Conservation (phyloP, 2,329 filamentous ascomycete genomes). For the Alternaria solani region DNA sequence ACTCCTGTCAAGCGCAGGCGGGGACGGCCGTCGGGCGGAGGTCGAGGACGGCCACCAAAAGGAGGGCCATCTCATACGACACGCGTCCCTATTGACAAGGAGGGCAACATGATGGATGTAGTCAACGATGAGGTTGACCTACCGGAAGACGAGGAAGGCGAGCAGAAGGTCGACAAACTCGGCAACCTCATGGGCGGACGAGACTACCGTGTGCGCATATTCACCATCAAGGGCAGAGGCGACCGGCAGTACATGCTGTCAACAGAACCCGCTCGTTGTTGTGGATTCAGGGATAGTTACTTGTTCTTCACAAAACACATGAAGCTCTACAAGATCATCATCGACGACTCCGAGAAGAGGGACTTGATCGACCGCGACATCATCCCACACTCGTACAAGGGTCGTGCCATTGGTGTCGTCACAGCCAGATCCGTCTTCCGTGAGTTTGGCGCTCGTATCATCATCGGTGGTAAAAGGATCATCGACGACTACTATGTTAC, state of each 20-base stretch:
- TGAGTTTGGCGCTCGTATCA: constrained; percentile 92
- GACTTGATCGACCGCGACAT: constrained; percentile 95
- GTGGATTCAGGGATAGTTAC: constrained; percentile 97
- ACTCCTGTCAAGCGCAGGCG: constrained; percentile 60
- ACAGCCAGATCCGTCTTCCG: constrained; percentile 96
- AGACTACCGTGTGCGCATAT: constrained; percentile 94
- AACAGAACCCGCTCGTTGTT: constrained; percentile 94
- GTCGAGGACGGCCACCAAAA: constrained; percentile 76
- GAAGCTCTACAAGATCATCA: constrained; percentile 96
- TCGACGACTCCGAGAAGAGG: constrained; percentile 95
- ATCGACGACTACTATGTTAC: constrained; percentile 88
- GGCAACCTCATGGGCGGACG: constrained; percentile 83
- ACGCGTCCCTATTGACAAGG: constrained; percentile 88
- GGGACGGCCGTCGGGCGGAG: constrained; percentile 60
- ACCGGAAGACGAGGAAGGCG: constrained; percentile 85
- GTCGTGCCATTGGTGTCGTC: constrained; percentile 94
- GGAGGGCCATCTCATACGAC: constrained; percentile 78
- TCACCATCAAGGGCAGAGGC: constrained; percentile 84
- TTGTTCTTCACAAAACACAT: constrained; percentile 99
- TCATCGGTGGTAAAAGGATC: constrained; percentile 87
- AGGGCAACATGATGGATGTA: constrained; percentile 90
- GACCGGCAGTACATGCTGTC: constrained; percentile 96
- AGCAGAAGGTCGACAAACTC: constrained; percentile 90
- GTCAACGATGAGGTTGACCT: constrained; percentile 90
- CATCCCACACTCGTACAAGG: constrained; percentile 98